phyloP scores from a whole-genome alignment of 2,329 filamentous ascomycete genomes.

The Curvularia sp. region DNA sequence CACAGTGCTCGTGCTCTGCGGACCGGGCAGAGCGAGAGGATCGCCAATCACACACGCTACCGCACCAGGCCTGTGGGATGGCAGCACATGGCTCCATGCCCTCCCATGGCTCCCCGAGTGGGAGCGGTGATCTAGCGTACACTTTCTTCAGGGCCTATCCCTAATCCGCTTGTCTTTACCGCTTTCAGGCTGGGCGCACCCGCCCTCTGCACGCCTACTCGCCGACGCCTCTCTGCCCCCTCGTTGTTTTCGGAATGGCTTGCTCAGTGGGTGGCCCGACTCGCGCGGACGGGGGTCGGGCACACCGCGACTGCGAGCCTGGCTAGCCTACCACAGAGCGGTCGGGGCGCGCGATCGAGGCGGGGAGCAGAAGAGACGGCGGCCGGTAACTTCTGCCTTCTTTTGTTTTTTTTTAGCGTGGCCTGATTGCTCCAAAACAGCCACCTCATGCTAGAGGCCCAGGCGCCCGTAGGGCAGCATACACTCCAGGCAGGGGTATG shows the following conservation, averaged over 20 bases:
- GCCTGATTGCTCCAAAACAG: conserved; percentile 44
- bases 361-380: conserved; percentile 41
- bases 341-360: conserved; percentile 51
- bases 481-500: conserved; percentile 36
- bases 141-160: conserved; percentile 30
- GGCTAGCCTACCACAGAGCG: conserved; percentile 38
- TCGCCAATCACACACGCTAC: conserved; percentile 30
- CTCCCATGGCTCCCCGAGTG: conserved; percentile 32
- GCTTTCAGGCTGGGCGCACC: conserved; percentile 31
- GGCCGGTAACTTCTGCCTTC: conserved; percentile 39
- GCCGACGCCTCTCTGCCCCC: conserved; percentile 25
- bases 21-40: conserved; percentile 29
- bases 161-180: conserved; percentile 42
- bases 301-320: conserved; percentile 45
- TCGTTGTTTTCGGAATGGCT: conserved; percentile 32
- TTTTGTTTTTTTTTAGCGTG: conserved; percentile 48
- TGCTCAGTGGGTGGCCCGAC: conserved; percentile 27
- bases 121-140: conserved; percentile 42
- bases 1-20: conserved; percentile 22
- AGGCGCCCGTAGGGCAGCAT: conserved; percentile 44
- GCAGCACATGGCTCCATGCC: conserved; percentile 18
- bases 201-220: conserved; percentile 29
- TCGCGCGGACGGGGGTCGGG: conserved; percentile 36
- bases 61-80: conserved; percentile 28
- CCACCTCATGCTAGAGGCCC: conserved; percentile 44